Conservation (phyloP, 208 protist species). For the Naegleria lovaniensis region DNA sequence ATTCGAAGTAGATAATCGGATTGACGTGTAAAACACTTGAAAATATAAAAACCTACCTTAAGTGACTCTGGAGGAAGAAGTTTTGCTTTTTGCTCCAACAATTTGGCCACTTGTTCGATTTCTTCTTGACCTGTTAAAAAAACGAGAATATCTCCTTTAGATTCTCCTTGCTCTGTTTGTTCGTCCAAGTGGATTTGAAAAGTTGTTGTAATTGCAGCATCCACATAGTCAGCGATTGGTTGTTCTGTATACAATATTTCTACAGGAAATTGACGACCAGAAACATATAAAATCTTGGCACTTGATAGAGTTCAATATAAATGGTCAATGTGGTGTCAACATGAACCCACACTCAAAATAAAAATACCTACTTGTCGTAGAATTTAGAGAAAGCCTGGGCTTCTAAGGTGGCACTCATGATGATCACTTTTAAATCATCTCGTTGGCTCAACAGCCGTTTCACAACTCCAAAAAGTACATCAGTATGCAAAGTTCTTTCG, state of each 20-base stretch:
- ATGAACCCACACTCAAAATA: too few species aligned
- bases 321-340: too few species aligned
- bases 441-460: slow-evolving; percentile 67
- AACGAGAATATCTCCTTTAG: slow-evolving; percentile 43
- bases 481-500: slow-evolving; percentile 94
- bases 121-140: slow-evolving; percentile 58
- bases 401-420: slow-evolving; percentile 95
- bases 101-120: slow-evolving; percentile 40
- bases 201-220: slow-evolving; percentile 68
- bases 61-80: background rate
- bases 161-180: slow-evolving; percentile 37
- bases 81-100: slow-evolving; percentile 19
- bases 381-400: slow-evolving; percentile 85
- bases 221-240: slow-evolving; percentile 64
- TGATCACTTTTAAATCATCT: slow-evolving; percentile 73
- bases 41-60: background rate
- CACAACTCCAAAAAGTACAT: slow-evolving; percentile 79
- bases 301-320: too few species aligned
- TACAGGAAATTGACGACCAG: slow-evolving; percentile 78
- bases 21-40: too few species aligned
- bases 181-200: slow-evolving; percentile 76
- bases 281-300: slow-evolving; percentile 77
- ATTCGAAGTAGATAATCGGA: too few species aligned
- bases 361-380: slow-evolving; percentile 77
- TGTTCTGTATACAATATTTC: slow-evolving; percentile 45